Conservation (phyloP, 345 rosid genomes). For the Murraya paniculata region DNA sequence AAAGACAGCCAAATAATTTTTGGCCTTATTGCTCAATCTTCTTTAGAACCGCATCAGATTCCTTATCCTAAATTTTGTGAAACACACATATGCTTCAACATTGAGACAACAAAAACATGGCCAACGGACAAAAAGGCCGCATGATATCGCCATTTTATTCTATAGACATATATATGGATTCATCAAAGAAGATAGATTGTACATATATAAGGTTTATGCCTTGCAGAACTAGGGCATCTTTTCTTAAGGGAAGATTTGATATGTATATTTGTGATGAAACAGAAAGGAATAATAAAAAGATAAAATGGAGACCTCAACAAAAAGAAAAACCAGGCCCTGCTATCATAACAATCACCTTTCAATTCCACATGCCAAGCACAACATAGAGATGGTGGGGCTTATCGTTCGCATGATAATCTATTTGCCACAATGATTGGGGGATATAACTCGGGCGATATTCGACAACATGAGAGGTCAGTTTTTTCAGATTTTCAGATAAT, state of each 20-base stretch:
- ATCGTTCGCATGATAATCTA: not conserved
- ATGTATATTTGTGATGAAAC: not conserved
- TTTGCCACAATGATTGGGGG: conserved; percentile 8
- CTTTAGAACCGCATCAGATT: not conserved
- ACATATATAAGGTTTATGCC: not conserved
- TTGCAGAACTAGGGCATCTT: not conserved
- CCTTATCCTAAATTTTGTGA: not conserved
- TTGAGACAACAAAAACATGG: not conserved
- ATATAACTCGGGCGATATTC: not conserved
- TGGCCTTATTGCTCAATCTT: not conserved
- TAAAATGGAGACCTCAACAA: not conserved
- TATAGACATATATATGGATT: not conserved
- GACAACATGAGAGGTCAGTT: conserved; percentile 1
- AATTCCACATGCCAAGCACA: conserved; percentile 16
- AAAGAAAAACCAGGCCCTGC: not conserved
- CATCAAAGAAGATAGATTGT: not conserved
- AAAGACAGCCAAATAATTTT: not conserved
- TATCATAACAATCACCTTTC: conserved; percentile 12
- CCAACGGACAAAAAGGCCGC: not conserved
- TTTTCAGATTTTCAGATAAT: not conserved
- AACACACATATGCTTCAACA: not conserved
- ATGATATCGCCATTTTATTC: not conserved
- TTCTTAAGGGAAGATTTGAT: not conserved
- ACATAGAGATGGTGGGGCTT: conserved; percentile 10
- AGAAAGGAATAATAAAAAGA: conserved; percentile 6